These are phyloP conservation scores for Erysiphe pulchra DNA, from an alignment of 2,329 filamentous ascomycete genomes.

Conservation along the genomic window DNA sequence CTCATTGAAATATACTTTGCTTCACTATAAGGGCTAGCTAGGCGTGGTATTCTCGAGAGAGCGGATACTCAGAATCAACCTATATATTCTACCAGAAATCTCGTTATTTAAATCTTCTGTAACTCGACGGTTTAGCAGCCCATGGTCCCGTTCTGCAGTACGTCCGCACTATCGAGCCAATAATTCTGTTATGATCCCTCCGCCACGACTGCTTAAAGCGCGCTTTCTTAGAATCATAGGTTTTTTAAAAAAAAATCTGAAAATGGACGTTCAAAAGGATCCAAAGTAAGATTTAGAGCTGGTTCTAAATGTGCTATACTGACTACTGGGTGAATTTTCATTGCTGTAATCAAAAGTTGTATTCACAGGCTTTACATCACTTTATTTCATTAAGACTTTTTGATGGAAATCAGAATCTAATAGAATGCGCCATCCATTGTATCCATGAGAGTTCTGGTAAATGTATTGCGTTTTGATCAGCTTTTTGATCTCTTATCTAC, in stretches of 20 bases:
- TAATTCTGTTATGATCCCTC: background rate
- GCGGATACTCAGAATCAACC: too few relatives aligned
- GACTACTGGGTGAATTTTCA: background rate
- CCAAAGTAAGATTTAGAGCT: background rate
- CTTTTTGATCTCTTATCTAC: background rate
- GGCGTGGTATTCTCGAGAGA: too few relatives aligned
- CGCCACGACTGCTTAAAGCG: background rate
- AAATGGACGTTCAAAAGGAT: background rate
- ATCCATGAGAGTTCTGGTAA: too few relatives aligned
- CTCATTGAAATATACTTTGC: too few relatives aligned
- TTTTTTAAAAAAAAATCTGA: background rate
- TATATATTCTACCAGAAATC: too few relatives aligned
- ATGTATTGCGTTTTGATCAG: too few relatives aligned
- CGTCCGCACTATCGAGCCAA: background rate
- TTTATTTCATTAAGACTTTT: too few relatives aligned
- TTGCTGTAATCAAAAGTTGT: too few relatives aligned
- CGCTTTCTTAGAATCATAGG: background rate
- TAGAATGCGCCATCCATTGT: too few relatives aligned
- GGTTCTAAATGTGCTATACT: background rate
- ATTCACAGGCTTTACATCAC: too few relatives aligned
- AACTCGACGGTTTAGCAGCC: background rate
- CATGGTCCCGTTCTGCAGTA: background rate
- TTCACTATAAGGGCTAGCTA: too few relatives aligned
- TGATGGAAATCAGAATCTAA: too few relatives aligned
- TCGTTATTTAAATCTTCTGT: background rate